Evolutionary conservation across 2,329 filamentous ascomycete genomes (phyloP).

Genomic region (Colletotrichum tropicicola): DNA sequence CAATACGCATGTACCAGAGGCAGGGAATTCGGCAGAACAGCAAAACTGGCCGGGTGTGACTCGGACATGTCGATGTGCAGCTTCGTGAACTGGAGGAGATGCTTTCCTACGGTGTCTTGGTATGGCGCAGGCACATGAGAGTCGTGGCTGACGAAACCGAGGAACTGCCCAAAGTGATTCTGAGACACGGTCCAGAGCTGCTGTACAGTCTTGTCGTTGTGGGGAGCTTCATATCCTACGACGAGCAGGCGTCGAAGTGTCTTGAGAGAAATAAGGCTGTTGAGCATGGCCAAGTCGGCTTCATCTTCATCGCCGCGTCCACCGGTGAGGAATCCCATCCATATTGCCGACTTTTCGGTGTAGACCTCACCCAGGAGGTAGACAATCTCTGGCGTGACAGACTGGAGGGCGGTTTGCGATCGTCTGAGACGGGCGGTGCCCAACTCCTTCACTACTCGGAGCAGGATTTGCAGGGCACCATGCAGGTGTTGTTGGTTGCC

Average conservation of each 20-base stretch:
- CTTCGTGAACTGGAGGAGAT: slow-evolving; percentile 90
- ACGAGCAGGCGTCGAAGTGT: slow-evolving; percentile 82
- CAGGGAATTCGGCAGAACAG: slow-evolving; percentile 81
- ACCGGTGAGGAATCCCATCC: slow-evolving; percentile 69
- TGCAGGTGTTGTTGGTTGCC: slow-evolving; percentile 73
- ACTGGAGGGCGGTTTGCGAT: slow-evolving; percentile 80
- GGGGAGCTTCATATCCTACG: slow-evolving; percentile 84
- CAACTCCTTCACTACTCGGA: slow-evolving; percentile 91
- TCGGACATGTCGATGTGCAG: slow-evolving; percentile 88
- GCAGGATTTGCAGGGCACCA: slow-evolving; percentile 77
- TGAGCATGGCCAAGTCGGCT: slow-evolving; percentile 73
- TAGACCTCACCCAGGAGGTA: slow-evolving; percentile 83
- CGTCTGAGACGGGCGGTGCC: slow-evolving; percentile 80
- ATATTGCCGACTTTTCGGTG: slow-evolving; percentile 73
- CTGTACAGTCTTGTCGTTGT: slow-evolving; percentile 78
- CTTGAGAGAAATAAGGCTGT: slow-evolving; percentile 82
- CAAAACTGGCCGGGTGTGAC: slow-evolving; percentile 83
- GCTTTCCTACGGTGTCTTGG: slow-evolving; percentile 78
- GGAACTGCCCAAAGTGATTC: slow-evolving; percentile 79
- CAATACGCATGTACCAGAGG: slow-evolving; percentile 85
- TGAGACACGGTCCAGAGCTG: slow-evolving; percentile 85
- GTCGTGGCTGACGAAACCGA: slow-evolving; percentile 68
- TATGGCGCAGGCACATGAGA: slow-evolving; percentile 62
- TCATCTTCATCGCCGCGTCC: slow-evolving; percentile 67
- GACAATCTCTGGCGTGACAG: slow-evolving; percentile 84